phyloP scores from a whole-genome alignment of 805 yeast species.

The Metschnikowia gruessii region DNA sequence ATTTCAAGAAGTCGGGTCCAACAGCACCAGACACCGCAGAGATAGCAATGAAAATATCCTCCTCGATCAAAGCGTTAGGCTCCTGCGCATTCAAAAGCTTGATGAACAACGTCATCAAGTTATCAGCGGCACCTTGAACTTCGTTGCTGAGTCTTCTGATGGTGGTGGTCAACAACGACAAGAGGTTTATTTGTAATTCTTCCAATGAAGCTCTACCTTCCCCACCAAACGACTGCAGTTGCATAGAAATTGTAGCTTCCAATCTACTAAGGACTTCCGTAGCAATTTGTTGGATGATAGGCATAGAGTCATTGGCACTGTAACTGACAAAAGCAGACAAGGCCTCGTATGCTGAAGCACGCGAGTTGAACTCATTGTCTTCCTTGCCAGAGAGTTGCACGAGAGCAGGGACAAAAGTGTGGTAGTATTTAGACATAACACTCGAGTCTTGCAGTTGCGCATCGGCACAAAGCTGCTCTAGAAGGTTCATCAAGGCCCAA shows the following conservation, averaged over 20 bases:
- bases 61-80: slow-evolving; percentile 81
- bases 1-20: slow-evolving; percentile 66
- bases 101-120: slow-evolving; percentile 78
- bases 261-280: slow-evolving; percentile 69
- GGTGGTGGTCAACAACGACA: slow-evolving; percentile 76
- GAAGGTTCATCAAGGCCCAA: slow-evolving; percentile 91
- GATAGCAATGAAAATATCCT: slow-evolving; percentile 89
- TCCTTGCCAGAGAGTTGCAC: slow-evolving; percentile 63
- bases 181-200: slow-evolving; percentile 81
- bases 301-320: slow-evolving; percentile 68
- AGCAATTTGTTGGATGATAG: slow-evolving; percentile 69
- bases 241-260: slow-evolving; percentile 60
- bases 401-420: slow-evolving; percentile 64
- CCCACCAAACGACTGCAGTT: slow-evolving; percentile 51
- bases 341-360: slow-evolving; percentile 97
- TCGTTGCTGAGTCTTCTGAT: slow-evolving; percentile 75
- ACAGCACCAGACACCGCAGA: slow-evolving; percentile 85
- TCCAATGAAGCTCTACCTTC: slow-evolving; percentile 79
- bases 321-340: slow-evolving; percentile 75
- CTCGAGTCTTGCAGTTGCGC: slow-evolving; percentile 51
- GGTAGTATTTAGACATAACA: slow-evolving; percentile 72
- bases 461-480: slow-evolving; percentile 71
- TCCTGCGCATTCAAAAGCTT: slow-evolving; percentile 58
- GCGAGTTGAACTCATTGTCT: slow-evolving; percentile 82
- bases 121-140: slow-evolving; percentile 69